These are phyloP conservation scores for Calonectria pauciramosa DNA, from an alignment of 2,329 filamentous ascomycete species.

Conservation along the genomic window DNA sequence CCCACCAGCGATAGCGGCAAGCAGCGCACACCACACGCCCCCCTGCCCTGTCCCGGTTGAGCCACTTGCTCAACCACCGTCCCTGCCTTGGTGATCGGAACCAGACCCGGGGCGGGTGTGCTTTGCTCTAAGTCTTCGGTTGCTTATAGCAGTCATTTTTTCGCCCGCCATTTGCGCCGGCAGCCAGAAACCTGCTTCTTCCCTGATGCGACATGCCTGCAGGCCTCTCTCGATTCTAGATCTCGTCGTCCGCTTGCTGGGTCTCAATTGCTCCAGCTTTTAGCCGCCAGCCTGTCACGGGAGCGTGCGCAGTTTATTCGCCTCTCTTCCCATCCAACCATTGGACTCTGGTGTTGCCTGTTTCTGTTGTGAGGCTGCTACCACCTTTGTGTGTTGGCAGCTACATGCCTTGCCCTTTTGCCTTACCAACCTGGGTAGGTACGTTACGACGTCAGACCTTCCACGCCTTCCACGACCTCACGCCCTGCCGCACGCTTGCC, in stretches of 20 bases:
- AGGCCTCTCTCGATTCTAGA: constrained; percentile 8
- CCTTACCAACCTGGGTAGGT: constrained; percentile 7
- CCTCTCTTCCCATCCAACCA: constrained; percentile 21
- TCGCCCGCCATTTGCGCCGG: constrained; percentile 3
- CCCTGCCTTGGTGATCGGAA: constrained; percentile 7
- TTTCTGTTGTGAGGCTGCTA: constrained; percentile 29
- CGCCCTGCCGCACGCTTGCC: constrained; percentile 8
- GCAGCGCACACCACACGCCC: background rate
- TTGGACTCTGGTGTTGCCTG: constrained; percentile 21
- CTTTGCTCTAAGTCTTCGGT: background rate
- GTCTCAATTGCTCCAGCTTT: background rate
- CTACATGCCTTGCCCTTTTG: constrained; percentile 18
- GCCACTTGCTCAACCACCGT: constrained; percentile 8
- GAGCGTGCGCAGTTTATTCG: constrained; percentile 8
- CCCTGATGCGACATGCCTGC: constrained; percentile 4
- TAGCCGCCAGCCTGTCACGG: background rate
- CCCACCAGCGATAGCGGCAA: constrained; percentile 13
- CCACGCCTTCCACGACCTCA: constrained; percentile 17
- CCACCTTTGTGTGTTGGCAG: constrained; percentile 25
- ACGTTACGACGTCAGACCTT: constrained; percentile 18
- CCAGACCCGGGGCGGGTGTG: background rate
- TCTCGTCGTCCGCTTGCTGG: background rate
- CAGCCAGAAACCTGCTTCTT: constrained; percentile 7
- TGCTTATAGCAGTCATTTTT: background rate
- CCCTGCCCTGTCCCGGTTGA: constrained; percentile 5